A percentile compares a stretch with the other conserved stretches of the same genome.
Evolutionary conservation across 164 flowering plant species (phyloP).

Genomic region (Vitis rupestris): DNA sequence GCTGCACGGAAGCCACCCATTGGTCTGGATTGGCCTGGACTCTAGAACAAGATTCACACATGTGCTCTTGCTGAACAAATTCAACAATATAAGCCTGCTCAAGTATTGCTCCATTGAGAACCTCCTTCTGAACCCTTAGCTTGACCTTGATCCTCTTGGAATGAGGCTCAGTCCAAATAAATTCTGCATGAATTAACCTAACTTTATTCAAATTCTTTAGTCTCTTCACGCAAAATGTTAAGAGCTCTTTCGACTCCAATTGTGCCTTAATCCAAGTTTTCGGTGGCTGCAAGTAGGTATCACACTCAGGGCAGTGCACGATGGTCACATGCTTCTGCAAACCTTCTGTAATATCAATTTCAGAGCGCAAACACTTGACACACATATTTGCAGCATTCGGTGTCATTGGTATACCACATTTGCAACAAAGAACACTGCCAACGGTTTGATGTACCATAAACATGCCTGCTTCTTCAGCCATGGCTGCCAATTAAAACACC

Average conservation of each 20-base stretch:
- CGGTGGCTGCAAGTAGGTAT: too few relatives aligned
- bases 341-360: too few relatives aligned
- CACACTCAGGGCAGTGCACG: too few relatives aligned
- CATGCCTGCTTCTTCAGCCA: slow-evolving; percentile 3
- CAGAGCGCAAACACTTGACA: slow-evolving; percentile 2
- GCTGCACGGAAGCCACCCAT: slow-evolving; percentile 8
- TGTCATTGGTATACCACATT: not conserved
- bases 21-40: slow-evolving; percentile 10
- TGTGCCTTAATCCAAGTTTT: too few relatives aligned
- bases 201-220: too few relatives aligned
- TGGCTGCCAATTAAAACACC: not conserved
- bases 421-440: slow-evolving; percentile 1
- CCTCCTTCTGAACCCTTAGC: too few relatives aligned
- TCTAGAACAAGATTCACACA: slow-evolving; percentile 11
- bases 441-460: not conserved
- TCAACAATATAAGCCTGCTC: slow-evolving; percentile 6
- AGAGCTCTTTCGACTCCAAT: too few relatives aligned
- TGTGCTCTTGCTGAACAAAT: slow-evolving; percentile 8
- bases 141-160: too few relatives aligned
- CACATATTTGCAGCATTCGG: slow-evolving; percentile 7
- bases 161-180: too few relatives aligned
- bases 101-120: slow-evolving; percentile 3
- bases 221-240: too few relatives aligned
- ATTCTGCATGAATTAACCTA: too few relatives aligned
- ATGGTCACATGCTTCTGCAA: too few relatives aligned